phyloP scores from a whole-genome alignment of 495 filamentous ascomycete genomes.

The Margaritispora aquatica region DNA sequence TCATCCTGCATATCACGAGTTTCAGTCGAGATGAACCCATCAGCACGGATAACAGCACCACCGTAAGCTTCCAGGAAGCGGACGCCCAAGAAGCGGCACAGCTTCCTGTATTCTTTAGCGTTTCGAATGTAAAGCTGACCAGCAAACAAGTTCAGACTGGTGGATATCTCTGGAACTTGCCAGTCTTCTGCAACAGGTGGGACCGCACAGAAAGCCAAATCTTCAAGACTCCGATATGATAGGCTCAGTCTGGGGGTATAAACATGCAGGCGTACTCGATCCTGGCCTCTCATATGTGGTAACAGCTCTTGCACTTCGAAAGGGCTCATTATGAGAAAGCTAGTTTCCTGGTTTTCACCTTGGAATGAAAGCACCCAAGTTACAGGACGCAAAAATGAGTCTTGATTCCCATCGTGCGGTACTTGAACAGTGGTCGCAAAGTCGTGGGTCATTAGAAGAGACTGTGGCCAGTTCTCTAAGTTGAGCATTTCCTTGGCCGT shows the following conservation, averaged over 20 bases:
- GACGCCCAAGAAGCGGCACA: conserved; percentile 49
- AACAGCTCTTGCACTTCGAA: conserved; percentile 53
- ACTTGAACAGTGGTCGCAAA: conserved; percentile 44
- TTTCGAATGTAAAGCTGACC: conserved; percentile 57
- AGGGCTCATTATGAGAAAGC: conserved; percentile 36
- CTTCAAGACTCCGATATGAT: conserved; percentile 37
- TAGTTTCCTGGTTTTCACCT: too few species aligned
- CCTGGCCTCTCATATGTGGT: conserved; percentile 28
- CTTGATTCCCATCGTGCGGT: conserved; percentile 20
- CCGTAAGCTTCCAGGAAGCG: conserved; percentile 18
- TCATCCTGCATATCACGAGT: conserved; percentile 22
- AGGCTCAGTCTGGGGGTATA: conserved; percentile 51
- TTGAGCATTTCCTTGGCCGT: conserved; percentile 29
- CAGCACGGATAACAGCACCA: conserved; percentile 27
- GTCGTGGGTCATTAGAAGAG: conserved; percentile 48
- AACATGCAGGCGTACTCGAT: conserved; percentile 41
- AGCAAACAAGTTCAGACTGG: conserved; percentile 59
- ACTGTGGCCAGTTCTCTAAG: conserved; percentile 28
- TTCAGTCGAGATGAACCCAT: conserved; percentile 37
- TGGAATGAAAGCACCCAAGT: conserved; percentile 59
- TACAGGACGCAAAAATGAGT: conserved; percentile 50
- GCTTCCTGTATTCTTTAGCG: conserved; percentile 43
- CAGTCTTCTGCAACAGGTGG: conserved; percentile 5
- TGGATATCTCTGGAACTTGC: conserved; percentile 23
- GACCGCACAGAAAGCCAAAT: conserved; percentile 35